Conservation (phyloP, 257 asterid genomes). For the Lycium barbarum region DNA sequence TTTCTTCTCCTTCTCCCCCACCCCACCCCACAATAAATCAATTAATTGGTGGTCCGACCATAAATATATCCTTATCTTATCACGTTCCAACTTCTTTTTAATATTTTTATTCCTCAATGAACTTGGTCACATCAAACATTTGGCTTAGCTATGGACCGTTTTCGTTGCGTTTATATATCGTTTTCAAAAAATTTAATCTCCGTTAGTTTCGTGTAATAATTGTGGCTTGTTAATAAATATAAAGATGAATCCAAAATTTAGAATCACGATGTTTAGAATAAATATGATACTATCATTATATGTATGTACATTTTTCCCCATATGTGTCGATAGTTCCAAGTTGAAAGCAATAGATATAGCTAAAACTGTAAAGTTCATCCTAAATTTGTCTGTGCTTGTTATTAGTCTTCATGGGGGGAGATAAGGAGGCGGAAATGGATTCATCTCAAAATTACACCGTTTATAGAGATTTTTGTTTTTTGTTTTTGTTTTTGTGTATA, state of each 20-base stretch:
- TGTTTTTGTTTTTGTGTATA: too few relatives aligned
- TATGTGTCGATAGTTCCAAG: too few relatives aligned
- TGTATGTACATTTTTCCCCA: too few relatives aligned
- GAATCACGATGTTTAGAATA: not conserved
- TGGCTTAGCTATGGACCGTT: not conserved
- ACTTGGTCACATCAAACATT: conserved; percentile 47
- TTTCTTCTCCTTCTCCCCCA: conserved; percentile 30
- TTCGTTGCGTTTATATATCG: not conserved
- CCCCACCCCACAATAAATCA: conserved; percentile 30
- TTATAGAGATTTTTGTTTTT: too few relatives aligned
- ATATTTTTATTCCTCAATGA: conserved; percentile 29
- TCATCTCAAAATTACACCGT: too few relatives aligned
- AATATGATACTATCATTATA: too few relatives aligned
- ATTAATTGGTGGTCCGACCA: conserved; percentile 42
- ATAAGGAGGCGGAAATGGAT: too few relatives aligned
- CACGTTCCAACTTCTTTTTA: conserved; percentile 28
- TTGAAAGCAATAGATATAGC: too few relatives aligned
- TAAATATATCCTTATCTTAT: conserved; percentile 40
- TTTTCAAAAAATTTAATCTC: too few relatives aligned
- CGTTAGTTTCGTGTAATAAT: not conserved
- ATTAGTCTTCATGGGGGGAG: not conserved
- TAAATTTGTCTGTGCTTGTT: not conserved
- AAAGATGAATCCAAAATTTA: not conserved
- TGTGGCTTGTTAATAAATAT: not conserved
- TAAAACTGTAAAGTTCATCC: not conserved